Conservation (phyloP, 208 protist species). For the Angomonas ambiguus region DNA sequence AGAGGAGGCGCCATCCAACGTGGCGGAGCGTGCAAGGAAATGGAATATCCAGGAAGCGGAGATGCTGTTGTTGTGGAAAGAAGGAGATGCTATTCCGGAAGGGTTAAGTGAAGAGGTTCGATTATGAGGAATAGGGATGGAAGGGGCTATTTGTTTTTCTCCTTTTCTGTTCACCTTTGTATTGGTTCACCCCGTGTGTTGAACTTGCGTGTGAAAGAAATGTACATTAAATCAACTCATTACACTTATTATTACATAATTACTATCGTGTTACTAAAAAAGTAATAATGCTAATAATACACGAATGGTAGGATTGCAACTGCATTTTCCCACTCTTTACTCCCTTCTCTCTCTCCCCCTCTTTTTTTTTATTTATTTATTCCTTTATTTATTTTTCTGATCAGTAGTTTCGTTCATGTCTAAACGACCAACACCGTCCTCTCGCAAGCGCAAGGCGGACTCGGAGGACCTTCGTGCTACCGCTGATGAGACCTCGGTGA, state of each 20-base stretch:
- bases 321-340: too few relatives aligned
- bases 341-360: not conserved
- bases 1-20: not conserved
- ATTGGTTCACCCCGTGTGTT: too few relatives aligned
- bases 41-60: slow-evolving; percentile 53
- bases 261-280: too few relatives aligned
- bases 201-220: too few relatives aligned
- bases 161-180: not conserved
- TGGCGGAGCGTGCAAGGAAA: slow-evolving; percentile 9
- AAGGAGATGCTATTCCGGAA: slow-evolving; percentile 48
- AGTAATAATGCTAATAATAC: not conserved
- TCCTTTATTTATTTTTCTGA: slow-evolving; percentile 5
- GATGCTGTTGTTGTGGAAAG: slow-evolving; percentile 70
- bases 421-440: not conserved
- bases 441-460: not conserved
- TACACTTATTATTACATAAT: too few relatives aligned
- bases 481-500: not conserved
- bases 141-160: not conserved
- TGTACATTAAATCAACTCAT: not conserved
- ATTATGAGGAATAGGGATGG: not conserved
- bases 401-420: not conserved
- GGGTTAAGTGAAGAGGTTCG: slow-evolving; percentile 20
- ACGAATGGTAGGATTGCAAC: too few relatives aligned
- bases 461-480: not conserved
- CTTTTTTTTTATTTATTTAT: not conserved